Conservation (phyloP, 257 asterid genomes). For the Phtheirospermum japonicum region DNA sequence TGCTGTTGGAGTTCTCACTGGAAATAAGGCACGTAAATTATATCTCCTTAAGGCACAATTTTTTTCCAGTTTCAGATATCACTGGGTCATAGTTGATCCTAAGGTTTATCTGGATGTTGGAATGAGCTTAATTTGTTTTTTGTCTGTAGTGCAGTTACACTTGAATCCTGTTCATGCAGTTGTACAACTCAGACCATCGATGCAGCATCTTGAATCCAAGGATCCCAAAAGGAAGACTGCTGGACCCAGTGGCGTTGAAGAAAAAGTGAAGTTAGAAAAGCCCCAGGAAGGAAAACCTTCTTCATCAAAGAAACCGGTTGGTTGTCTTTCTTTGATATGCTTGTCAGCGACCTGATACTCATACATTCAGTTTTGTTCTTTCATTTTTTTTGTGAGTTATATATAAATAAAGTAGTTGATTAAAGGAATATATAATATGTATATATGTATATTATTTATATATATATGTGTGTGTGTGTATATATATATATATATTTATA, state of each 20-base stretch:
- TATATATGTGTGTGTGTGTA: too few relatives aligned
- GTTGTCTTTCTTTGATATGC: constrained; percentile 14
- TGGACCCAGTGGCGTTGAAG: constrained; percentile 34
- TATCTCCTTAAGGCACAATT: constrained; percentile 14
- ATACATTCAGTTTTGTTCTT: constrained; percentile 2
- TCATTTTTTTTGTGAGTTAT: background rate
- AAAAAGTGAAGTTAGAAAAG: constrained; percentile 40
- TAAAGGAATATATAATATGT: too few relatives aligned
- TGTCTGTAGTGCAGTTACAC: constrained; percentile 68
- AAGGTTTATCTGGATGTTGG: constrained; percentile 13
- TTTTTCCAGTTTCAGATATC: constrained; percentile 15
- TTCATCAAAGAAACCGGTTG: constrained; percentile 57
- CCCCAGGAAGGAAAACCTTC: constrained; percentile 41
- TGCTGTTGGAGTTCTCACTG: constrained; percentile 68
- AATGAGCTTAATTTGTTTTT: constrained; percentile 16
- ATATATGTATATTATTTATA: too few relatives aligned
- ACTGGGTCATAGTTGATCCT: constrained; percentile 1
- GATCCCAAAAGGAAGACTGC: constrained; percentile 36
- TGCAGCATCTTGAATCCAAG: constrained; percentile 43
- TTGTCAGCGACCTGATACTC: constrained; percentile 4
- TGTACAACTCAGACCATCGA: constrained; percentile 84
- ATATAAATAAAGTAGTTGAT: too few relatives aligned
- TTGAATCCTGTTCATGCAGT: constrained; percentile 76
- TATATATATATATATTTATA: too few relatives aligned
- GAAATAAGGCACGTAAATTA: constrained; percentile 57